These are phyloP conservation scores for Oryza nivara DNA, from an alignment of 176 grass and related monocot genomes.

Conservation along the genomic window DNA sequence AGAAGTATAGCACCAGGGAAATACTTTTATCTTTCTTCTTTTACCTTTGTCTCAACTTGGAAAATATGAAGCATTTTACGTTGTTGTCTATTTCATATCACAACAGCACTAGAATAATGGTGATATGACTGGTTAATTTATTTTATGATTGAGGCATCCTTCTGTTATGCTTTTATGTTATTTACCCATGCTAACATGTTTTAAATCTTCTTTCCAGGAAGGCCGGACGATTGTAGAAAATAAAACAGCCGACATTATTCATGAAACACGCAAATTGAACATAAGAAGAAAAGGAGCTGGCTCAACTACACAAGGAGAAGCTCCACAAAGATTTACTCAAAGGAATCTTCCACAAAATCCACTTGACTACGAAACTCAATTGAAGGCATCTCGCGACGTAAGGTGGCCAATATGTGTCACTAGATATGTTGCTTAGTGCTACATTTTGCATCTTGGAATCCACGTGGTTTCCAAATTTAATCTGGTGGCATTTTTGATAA, in stretches of 20 bases:
- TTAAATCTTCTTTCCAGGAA: slow-evolving; percentile 60
- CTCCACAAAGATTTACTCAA: slow-evolving; percentile 63
- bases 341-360: slow-evolving; percentile 66
- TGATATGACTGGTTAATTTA: slow-evolving; percentile 10
- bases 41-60: neutral
- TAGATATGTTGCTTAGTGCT: slow-evolving; percentile 48
- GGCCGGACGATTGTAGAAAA: slow-evolving; percentile 89
- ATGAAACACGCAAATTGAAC: slow-evolving; percentile 90
- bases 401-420: slow-evolving; percentile 86
- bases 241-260: slow-evolving; percentile 92
- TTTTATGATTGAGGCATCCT: slow-evolving; percentile 13
- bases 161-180: slow-evolving; percentile 16
- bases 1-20: neutral
- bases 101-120: neutral
- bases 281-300: slow-evolving; percentile 76
- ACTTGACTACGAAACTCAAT: slow-evolving; percentile 84
- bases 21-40: neutral
- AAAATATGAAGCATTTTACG: slow-evolving; percentile 26
- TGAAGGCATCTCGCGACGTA: slow-evolving; percentile 99
- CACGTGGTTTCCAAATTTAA: slow-evolving; percentile 28
- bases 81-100: slow-evolving; percentile 19
- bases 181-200: slow-evolving; percentile 20
- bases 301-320: slow-evolving; percentile 51
- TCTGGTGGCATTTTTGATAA: slow-evolving; percentile 24
- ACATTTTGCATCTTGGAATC: slow-evolving; percentile 26